Evolutionary conservation across 129 eudicot species (phyloP).

Genomic region (Tanacetum coccineum): DNA sequence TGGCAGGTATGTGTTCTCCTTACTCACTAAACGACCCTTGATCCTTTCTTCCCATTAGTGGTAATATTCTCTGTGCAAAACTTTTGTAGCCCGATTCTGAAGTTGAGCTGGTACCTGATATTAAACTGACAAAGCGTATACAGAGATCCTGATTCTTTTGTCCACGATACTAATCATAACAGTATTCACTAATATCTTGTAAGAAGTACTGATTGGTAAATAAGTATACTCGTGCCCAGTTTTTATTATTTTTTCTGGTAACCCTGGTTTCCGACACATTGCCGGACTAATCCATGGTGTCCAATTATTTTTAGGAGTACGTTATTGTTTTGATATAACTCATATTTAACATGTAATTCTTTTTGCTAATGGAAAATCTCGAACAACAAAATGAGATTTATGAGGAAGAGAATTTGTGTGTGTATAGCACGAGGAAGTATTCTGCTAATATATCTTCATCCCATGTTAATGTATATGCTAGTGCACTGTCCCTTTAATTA

Average conservation of each 20-base stretch:
- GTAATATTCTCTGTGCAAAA: not conserved
- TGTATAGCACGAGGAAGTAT: not conserved
- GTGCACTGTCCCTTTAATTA: too few relatives aligned
- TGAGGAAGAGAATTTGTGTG: not conserved
- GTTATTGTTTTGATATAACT: not conserved
- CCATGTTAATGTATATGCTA: too few relatives aligned
- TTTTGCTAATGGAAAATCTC: not conserved
- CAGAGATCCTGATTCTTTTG: not conserved
- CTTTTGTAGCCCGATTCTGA: conserved; percentile 38
- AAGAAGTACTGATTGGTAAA: not conserved
- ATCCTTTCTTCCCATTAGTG: not conserved
- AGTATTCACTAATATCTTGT: not conserved
- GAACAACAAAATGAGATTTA: not conserved
- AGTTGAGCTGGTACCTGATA: conserved; percentile 35
- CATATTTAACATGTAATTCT: not conserved
- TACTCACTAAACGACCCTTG: not conserved
- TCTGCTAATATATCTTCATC: not conserved
- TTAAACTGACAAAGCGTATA: conserved; percentile 9
- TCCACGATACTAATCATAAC: too few relatives aligned
- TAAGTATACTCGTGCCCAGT: not conserved
- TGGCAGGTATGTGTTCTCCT: conserved; percentile 50
- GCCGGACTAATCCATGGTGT: too few relatives aligned
- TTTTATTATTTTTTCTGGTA: too few relatives aligned
- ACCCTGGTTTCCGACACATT: too few relatives aligned
- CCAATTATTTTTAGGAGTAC: not conserved